Evolutionary conservation across 1,284 basidiomycete genomes (phyloP), one percentile per base, ranked within the genome.

Genomic region (Cryptococcus floricola): DNA sequence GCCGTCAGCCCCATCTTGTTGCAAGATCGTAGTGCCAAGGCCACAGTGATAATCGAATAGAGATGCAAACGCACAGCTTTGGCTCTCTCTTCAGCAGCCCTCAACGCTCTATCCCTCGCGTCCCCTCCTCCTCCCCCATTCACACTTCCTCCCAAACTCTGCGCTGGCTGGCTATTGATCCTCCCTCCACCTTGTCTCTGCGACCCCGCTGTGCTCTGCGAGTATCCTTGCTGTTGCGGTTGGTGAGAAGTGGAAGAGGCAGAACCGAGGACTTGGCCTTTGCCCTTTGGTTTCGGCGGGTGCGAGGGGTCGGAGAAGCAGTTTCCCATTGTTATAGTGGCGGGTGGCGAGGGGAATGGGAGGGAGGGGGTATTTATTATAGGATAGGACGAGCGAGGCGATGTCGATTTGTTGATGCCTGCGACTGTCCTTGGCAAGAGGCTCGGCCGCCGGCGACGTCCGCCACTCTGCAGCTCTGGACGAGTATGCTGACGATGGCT

Each of bases 291-390:
- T 37, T 60, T 59, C 16, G 56, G 50, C 49, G 43, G 59, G 6
- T 66, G 69, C 6, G 71, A 74, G 1, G 75, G 75, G 58, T 76
- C 74, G 7, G 74, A 76, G 63, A 77, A 74, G 53, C 75, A 77
- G 61, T 76, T 75, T 19, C 75, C 75, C 75, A 77, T 77, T 9
- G 37, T 49, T 23, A 23, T 1, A 23, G 23, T 23, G 23, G 23
- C 23, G 23, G 23, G 23, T 3, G 2, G 2, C 23, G 23, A 23
- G 23, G 23, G 23, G 23, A 23, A 23, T 34, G 31, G 31, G 7
- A 10, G 31, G 7, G 7, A 34, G 31, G 31, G 10, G 31, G 31
- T 34, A 34, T 3, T 34, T 34, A 34, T 3, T 34, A 34, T 34
- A 34, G 31, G 31, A 34, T 34, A 10, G 10, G 31, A 10, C 31